phyloP scores from a whole-genome alignment of 768 basidiomycete genomes.

The Mycena epipterygia region DNA sequence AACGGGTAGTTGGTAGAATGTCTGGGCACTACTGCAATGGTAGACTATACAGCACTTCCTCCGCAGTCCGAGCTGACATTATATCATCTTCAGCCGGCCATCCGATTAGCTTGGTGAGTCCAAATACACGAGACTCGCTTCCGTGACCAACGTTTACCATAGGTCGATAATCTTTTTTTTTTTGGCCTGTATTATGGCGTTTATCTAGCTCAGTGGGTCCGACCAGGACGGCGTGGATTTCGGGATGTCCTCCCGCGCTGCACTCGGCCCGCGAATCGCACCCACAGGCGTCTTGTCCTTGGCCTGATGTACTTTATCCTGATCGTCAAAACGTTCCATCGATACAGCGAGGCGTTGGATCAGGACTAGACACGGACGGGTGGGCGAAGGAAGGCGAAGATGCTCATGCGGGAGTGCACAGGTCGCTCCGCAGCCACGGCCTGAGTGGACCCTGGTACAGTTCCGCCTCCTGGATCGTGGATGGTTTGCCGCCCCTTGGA shows the following conservation, averaged over 20 bases:
- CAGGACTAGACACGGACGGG: constrained; percentile 33
- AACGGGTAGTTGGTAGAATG: constrained; percentile 64
- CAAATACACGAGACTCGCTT: background rate
- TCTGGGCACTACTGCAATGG: constrained; percentile 77
- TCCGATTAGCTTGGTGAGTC: constrained; percentile 73
- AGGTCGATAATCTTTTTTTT: constrained; percentile 74
- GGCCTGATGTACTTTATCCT: constrained; percentile 67
- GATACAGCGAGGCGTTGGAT: constrained; percentile 59
- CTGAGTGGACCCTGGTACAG: background rate
- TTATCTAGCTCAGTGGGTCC: constrained; percentile 69
- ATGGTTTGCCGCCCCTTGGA: background rate
- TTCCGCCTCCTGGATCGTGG: background rate
- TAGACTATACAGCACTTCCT: background rate
- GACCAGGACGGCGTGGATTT: constrained; percentile 43
- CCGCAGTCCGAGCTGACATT: background rate
- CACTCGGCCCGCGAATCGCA: constrained; percentile 55
- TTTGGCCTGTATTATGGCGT: constrained; percentile 68
- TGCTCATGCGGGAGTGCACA: too few relatives aligned
- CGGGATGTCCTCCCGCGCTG: constrained; percentile 44
- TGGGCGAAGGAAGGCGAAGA: constrained; percentile 36
- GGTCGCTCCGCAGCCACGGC: background rate
- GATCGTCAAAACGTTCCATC: constrained; percentile 66
- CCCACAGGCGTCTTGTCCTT: constrained; percentile 62
- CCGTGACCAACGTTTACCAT: background rate
- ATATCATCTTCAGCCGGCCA: constrained; percentile 51